Evolutionary conservation across 2,329 filamentous ascomycete genomes (phyloP).

Genomic region (Lachnellula suecica): DNA sequence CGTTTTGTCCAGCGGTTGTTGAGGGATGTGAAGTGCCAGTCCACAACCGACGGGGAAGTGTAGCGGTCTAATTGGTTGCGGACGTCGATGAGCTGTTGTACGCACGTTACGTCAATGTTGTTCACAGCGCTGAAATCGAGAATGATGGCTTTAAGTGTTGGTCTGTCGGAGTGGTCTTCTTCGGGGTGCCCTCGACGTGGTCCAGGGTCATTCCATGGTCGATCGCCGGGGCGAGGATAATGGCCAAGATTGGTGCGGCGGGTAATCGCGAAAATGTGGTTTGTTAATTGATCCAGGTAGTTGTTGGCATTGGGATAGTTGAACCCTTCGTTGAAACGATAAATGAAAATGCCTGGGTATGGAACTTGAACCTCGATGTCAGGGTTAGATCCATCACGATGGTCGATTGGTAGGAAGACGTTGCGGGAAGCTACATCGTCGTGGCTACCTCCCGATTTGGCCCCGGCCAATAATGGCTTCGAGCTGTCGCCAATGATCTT

Average conservation of each 20-base stretch:
- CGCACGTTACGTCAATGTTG: constrained; percentile 88
- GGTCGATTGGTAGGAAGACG: constrained; percentile 83
- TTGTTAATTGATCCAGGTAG: constrained; percentile 76
- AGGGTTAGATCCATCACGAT: constrained; percentile 89
- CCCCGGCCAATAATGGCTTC: constrained; percentile 42
- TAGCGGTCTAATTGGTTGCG: constrained; percentile 92
- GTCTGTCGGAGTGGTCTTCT: constrained; percentile 50
- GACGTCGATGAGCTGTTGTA: constrained; percentile 91
- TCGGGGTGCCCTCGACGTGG: constrained; percentile 55
- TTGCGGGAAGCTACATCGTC: constrained; percentile 60
- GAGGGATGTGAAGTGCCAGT: constrained; percentile 96
- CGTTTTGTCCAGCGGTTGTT: constrained; percentile 95
- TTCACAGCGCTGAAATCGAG: constrained; percentile 93
- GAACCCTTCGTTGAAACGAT: constrained; percentile 91
- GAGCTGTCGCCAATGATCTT: constrained; percentile 65
- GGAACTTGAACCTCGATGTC: constrained; percentile 75
- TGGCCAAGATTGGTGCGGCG: constrained; percentile 71
- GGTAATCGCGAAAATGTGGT: constrained; percentile 68
- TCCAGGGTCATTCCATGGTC: constrained; percentile 94
- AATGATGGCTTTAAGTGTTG: constrained; percentile 83
- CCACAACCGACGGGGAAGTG: constrained; percentile 74
- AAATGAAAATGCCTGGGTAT: constrained; percentile 92
- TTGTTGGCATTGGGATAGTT: constrained; percentile 94
- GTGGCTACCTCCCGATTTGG: constrained; percentile 27
- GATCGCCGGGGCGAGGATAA: constrained; percentile 68